Evolutionary conservation across 2,329 filamentous ascomycete genomes (phyloP).

Genomic region (Blumeria hordei): DNA sequence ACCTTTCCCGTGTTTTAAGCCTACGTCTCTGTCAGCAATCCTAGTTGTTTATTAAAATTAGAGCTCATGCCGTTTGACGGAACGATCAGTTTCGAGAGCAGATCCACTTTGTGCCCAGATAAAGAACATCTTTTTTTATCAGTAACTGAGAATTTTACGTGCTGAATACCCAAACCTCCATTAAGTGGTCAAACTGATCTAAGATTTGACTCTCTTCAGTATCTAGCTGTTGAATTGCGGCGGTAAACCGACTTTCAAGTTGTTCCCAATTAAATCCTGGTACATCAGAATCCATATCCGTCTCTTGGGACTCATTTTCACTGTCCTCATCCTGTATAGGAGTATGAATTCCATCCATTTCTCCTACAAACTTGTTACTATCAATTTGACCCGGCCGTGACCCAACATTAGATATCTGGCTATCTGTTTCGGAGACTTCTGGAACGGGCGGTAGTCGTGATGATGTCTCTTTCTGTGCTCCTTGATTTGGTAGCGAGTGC

Average conservation of each 20-base stretch:
- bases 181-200: slow-evolving; percentile 40
- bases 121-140: slow-evolving; percentile 39
- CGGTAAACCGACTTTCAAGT: slow-evolving; percentile 43
- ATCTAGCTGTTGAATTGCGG: slow-evolving; percentile 37
- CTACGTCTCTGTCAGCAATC: slow-evolving; percentile 18
- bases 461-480: no score
- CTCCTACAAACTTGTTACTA: neutral
- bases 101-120: slow-evolving; percentile 55
- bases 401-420: neutral
- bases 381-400: neutral
- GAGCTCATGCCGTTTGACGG: slow-evolving; percentile 40
- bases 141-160: neutral
- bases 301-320: neutral
- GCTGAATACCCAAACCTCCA: slow-evolving; percentile 18
- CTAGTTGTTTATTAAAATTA: neutral
- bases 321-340: slow-evolving; percentile 1
- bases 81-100: slow-evolving; percentile 49
- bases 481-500: no score
- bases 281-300: slow-evolving; percentile 4
- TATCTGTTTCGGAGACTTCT: neutral
- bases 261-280: slow-evolving; percentile 48
- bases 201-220: slow-evolving; percentile 39
- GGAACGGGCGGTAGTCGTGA: neutral
- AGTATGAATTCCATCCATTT: neutral
- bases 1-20: slow-evolving; percentile 53